Evolutionary conservation across 768 basidiomycete species (phyloP).

Genomic region (Termitomyces sp.): DNA sequence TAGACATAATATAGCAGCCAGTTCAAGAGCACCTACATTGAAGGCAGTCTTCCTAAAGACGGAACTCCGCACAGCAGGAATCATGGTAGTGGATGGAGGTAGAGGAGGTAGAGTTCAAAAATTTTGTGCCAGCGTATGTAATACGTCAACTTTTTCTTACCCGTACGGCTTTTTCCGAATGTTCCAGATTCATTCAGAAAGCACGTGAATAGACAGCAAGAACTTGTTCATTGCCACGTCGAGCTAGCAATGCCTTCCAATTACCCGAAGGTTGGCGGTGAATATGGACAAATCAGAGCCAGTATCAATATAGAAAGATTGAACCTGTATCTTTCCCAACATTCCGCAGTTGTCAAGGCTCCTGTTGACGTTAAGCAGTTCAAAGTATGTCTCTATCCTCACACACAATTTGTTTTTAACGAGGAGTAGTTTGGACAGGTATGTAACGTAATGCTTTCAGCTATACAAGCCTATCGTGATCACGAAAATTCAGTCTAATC

Average conservation of each 20-base stretch:
- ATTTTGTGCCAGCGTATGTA: conserved; percentile 37
- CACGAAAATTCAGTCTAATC: conserved; percentile 65
- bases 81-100: conserved; percentile 61
- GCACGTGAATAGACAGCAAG: background rate
- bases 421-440: conserved; percentile 79
- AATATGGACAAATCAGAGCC: conserved; percentile 70
- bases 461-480: background rate
- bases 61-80: conserved; percentile 56
- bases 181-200: conserved; percentile 22
- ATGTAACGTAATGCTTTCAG: conserved; percentile 13
- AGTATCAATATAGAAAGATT: conserved; percentile 59
- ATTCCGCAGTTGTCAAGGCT: conserved; percentile 48
- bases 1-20: background rate
- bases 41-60: conserved; percentile 43
- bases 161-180: conserved; percentile 35
- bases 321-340: conserved; percentile 56
- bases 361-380: conserved; percentile 89
- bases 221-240: background rate
- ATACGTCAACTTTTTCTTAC: conserved; percentile 21
- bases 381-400: conserved; percentile 49
- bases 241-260: conserved; percentile 18
- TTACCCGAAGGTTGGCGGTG: conserved; percentile 53
- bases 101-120: conserved; percentile 36
- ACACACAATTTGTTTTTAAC: background rate
- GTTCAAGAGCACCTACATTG: conserved; percentile 46